These are phyloP conservation scores for Hypoxylon intermedium DNA, from an alignment of 495 filamentous ascomycete species.

Conservation along the genomic window DNA sequence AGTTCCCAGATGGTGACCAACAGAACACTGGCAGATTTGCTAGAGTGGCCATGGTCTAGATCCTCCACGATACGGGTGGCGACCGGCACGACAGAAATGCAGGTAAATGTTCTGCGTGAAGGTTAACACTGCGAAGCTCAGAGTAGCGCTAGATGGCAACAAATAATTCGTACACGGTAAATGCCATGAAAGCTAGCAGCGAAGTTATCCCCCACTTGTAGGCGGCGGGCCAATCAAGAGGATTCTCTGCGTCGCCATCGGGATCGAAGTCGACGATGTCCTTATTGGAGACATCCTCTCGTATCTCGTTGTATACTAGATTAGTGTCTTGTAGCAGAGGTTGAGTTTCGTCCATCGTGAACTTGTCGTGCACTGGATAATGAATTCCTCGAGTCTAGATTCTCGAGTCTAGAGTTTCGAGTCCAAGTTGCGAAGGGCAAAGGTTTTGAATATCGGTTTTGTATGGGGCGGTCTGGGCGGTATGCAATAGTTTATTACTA, in stretches of 20 bases:
- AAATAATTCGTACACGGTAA: conserved; percentile 64
- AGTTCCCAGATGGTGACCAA: conserved; percentile 66
- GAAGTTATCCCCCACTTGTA: conserved; percentile 60
- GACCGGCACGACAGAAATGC: conserved; percentile 62
- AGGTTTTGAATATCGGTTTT: too few relatives aligned
- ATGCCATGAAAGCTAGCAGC: conserved; percentile 58
- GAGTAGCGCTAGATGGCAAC: neutral
- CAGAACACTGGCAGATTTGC: conserved; percentile 56
- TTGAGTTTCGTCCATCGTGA: conserved; percentile 47
- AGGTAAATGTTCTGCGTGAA: conserved; percentile 57
- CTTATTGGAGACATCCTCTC: conserved; percentile 13
- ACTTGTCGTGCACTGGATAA: neutral
- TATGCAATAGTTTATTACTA: too few relatives aligned
- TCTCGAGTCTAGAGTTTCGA: too few relatives aligned
- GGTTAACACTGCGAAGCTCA: conserved; percentile 29
- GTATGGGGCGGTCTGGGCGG: too few relatives aligned
- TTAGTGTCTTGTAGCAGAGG: conserved; percentile 41
- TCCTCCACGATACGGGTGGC: conserved; percentile 58
- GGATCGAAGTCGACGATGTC: conserved; percentile 55
- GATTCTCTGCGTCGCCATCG: conserved; percentile 60
- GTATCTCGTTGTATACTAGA: conserved; percentile 30
- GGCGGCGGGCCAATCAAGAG: conserved; percentile 56
- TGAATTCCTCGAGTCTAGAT: too few relatives aligned
- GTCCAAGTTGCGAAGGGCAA: too few relatives aligned
- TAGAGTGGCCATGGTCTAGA: conserved; percentile 46